Conservation (phyloP, 257 asterid genomes). For the Dorcoceras hygrometricum region DNA sequence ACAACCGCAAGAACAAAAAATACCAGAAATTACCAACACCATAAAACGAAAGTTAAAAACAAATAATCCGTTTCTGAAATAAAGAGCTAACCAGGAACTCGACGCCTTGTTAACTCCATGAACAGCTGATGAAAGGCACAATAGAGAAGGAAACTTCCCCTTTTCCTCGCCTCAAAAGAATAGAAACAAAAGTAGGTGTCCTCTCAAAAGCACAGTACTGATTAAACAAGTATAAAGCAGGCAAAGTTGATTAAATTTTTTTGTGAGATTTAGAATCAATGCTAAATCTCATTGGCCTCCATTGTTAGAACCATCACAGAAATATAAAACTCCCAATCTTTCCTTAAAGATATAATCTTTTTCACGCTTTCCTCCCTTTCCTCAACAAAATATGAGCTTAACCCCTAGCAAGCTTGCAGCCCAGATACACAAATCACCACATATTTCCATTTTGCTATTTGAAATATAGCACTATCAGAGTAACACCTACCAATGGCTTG, state of each 20-base stretch:
- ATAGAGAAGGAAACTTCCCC: slow-evolving; percentile 23
- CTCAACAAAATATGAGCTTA: neutral
- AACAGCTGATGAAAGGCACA: slow-evolving; percentile 25
- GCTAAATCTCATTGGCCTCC: slow-evolving; percentile 56
- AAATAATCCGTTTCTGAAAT: neutral
- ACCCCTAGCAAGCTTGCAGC: neutral
- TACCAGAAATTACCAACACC: slow-evolving; percentile 10
- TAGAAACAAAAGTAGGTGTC: slow-evolving; percentile 22
- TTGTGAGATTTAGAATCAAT: slow-evolving; percentile 20
- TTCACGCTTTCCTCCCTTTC: neutral
- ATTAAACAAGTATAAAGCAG: slow-evolving; percentile 17
- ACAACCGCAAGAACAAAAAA: slow-evolving; percentile 27
- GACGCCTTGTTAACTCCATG: slow-evolving; percentile 29
- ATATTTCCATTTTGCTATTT: neutral
- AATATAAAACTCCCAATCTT: slow-evolving; percentile 32
- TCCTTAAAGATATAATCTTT: slow-evolving; percentile 1
- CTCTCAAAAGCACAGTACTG: slow-evolving; percentile 22
- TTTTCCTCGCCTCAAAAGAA: slow-evolving; percentile 35
- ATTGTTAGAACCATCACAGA: slow-evolving; percentile 27
- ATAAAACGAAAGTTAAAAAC: neutral
- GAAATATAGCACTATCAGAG: neutral
- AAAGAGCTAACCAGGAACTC: slow-evolving; percentile 35
- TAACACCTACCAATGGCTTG: neutral
- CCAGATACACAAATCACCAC: neutral
- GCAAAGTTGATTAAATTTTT: slow-evolving; percentile 15